Conservation (phyloP, 2,329 filamentous ascomycete genomes). For the Arthrobotrys musiformis region DNA sequence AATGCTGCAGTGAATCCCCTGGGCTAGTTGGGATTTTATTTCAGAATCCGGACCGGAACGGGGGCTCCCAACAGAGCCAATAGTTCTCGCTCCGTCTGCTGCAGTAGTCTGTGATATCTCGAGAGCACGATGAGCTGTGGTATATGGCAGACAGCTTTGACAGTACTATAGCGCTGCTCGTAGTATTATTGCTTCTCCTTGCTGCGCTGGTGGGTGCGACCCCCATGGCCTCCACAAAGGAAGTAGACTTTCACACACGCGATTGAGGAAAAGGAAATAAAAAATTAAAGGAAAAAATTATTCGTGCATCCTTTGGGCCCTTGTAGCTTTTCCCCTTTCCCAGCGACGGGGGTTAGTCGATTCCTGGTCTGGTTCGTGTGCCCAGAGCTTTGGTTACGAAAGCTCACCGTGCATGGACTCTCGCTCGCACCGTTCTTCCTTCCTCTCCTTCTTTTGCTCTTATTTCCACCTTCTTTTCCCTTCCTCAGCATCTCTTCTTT, state of each 20-base stretch:
- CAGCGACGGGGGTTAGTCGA: slow-evolving; percentile 39
- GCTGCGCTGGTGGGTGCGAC: background rate
- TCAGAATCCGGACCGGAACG: slow-evolving; percentile 51
- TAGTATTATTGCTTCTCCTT: no score
- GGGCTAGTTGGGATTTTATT: slow-evolving; percentile 28
- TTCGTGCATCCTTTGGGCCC: slow-evolving; percentile 32
- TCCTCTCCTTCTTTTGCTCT: slow-evolving; percentile 41
- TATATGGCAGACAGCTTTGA: slow-evolving; percentile 9
- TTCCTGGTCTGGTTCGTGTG: slow-evolving; percentile 46
- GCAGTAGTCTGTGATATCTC: no score
- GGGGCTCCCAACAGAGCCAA: slow-evolving; percentile 21
- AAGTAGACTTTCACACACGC: slow-evolving; percentile 32
- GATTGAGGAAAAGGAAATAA: slow-evolving; percentile 16
- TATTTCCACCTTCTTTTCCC: slow-evolving; percentile 47
- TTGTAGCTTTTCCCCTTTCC: slow-evolving; percentile 52
- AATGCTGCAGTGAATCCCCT: slow-evolving; percentile 10
- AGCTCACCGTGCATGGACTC: slow-evolving; percentile 26
- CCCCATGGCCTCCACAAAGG: background rate
- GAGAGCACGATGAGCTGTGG: slow-evolving; percentile 22
- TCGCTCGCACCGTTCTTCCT: slow-evolving; percentile 2
- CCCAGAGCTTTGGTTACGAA: slow-evolving; percentile 34
- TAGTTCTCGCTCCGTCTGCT: no score
- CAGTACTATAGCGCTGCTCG: background rate
- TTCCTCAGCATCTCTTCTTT: slow-evolving; percentile 50
- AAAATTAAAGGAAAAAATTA: background rate